phyloP scores from a whole-genome alignment of 1,284 basidiomycete genomes.

The Cryptococcus sp. region DNA sequence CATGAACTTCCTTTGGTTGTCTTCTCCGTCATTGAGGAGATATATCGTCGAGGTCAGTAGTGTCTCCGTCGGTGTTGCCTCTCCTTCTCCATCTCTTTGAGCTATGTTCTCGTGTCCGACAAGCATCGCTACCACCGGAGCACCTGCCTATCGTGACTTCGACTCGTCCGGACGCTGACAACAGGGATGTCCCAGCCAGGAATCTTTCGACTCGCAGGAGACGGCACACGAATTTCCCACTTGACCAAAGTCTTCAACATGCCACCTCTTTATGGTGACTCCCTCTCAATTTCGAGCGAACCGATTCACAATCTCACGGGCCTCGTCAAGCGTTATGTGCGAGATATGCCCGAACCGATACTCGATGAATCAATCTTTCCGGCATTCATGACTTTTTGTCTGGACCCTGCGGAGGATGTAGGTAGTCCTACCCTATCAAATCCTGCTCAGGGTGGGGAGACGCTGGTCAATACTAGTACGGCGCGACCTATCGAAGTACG shows the following conservation, averaged over 20 bases:
- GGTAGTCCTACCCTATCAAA: slow-evolving; percentile 1
- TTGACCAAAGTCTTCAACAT: slow-evolving; percentile 38
- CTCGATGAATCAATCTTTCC: slow-evolving; percentile 39
- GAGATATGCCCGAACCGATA: slow-evolving; percentile 44
- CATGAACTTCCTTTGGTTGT: slow-evolving; percentile 43
- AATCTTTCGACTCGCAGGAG: slow-evolving; percentile 38
- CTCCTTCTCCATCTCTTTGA: neutral
- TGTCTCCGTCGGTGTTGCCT: neutral
- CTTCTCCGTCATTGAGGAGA: slow-evolving; percentile 45
- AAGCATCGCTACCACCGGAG: too few relatives aligned
- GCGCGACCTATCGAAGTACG: slow-evolving; percentile 17
- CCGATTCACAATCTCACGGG: slow-evolving; percentile 42
- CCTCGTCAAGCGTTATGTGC: slow-evolving; percentile 43
- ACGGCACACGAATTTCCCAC: slow-evolving; percentile 32
- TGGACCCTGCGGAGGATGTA: slow-evolving; percentile 13
- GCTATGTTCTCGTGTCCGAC: too few relatives aligned
- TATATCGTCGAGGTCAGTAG: slow-evolving; percentile 40
- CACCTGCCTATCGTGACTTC: too few relatives aligned
- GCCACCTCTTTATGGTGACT: slow-evolving; percentile 39
- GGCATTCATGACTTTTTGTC: slow-evolving; percentile 37
- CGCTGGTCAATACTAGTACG: slow-evolving; percentile 1
- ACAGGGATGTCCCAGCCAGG: slow-evolving; percentile 42
- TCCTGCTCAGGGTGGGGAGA: too few relatives aligned
- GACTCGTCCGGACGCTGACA: slow-evolving; percentile 2
- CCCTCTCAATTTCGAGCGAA: slow-evolving; percentile 32